Evolutionary conservation across 768 basidiomycete species (phyloP), one percentile per base, ranked within the genome.

Genomic region (Gyrodon lividus): DNA sequence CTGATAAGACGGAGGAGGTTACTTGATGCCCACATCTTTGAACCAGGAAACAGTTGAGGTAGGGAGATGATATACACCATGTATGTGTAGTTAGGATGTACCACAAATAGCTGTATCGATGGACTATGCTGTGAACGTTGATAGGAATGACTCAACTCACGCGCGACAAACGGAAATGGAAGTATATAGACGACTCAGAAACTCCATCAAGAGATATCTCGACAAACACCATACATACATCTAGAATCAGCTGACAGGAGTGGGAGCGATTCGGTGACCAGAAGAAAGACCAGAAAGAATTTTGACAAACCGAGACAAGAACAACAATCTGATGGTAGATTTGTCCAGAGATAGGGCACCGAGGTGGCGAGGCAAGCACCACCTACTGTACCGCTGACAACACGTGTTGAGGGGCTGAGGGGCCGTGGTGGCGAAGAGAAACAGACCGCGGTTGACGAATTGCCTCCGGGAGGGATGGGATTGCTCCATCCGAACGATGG

Each of bases 1-100:
- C 67, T 92, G 65, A 86, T 94, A 77, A 72, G 84, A 60, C 77
- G 92, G 59, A 79, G 88, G 46, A 80, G 92, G 60, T 65, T 94
- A 65, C 73, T 94, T 47, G 87, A 89, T 58, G 77, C 84, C 46
- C 86, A 88, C 63, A 83, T 87, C 44, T 84, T 73, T 77, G 68
- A 67, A 38, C 56, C 46, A 20, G 40, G 38, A 23, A 35, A 33
- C 16, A 16, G 23, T 23, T 43, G 17, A 43, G 8, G 40, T 31
- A 9, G 43, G 22, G 5, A 9, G 13, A 34, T 34, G 19, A n/a
- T 35, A 17, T n/a, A 43, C 6, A 31, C 4, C 19, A 22, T 46
- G 44, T 19, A 37, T 17, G 6, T 19, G 10, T 37, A 7, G 6
- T 19, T 4, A 19, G n/a, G 7, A 19, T 37, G 35, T 37, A 37